Percentiles rank a stretch among this genome's conserved stretches.
These are phyloP conservation scores for Medicago arabica DNA, from an alignment of 306 rosid genomes.

Conservation along the genomic window DNA sequence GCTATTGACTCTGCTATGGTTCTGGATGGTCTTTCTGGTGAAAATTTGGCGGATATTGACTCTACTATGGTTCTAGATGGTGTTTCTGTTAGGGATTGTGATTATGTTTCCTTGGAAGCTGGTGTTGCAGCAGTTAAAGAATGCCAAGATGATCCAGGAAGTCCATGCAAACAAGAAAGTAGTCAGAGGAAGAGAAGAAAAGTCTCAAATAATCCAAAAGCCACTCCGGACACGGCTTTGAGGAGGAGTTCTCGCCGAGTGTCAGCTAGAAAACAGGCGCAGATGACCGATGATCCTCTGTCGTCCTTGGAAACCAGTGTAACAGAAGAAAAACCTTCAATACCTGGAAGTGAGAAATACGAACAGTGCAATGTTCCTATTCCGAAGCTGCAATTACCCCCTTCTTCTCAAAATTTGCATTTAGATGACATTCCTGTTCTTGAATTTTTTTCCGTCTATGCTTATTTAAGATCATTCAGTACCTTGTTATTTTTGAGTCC, in stretches of 20 bases:
- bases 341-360: constrained; percentile 48
- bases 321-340: constrained; percentile 61
- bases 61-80: neutral
- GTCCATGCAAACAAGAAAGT: constrained; percentile 51
- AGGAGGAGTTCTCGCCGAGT: constrained; percentile 97
- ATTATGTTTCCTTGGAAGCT: constrained; percentile 49
- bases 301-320: constrained; percentile 61
- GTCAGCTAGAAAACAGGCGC: constrained; percentile 53
- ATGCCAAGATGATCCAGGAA: constrained; percentile 53
- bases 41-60: constrained; percentile 49
- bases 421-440: constrained; percentile 77
- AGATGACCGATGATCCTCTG: constrained; percentile 51
- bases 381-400: constrained; percentile 71
- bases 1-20: constrained; percentile 35
- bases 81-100: neutral
- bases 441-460: constrained; percentile 83
- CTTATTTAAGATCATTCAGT: constrained; percentile 90
- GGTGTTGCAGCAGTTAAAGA: constrained; percentile 48
- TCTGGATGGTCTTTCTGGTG: neutral
- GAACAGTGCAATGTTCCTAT: constrained; percentile 57
- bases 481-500: constrained; percentile 88
- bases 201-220: constrained; percentile 45
- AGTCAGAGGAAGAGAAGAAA: constrained; percentile 72
- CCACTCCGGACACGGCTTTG: constrained; percentile 64
- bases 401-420: constrained; percentile 76